phyloP scores from a whole-genome alignment of 2,329 filamentous ascomycete genomes.

The Aspergillus sp. region DNA sequence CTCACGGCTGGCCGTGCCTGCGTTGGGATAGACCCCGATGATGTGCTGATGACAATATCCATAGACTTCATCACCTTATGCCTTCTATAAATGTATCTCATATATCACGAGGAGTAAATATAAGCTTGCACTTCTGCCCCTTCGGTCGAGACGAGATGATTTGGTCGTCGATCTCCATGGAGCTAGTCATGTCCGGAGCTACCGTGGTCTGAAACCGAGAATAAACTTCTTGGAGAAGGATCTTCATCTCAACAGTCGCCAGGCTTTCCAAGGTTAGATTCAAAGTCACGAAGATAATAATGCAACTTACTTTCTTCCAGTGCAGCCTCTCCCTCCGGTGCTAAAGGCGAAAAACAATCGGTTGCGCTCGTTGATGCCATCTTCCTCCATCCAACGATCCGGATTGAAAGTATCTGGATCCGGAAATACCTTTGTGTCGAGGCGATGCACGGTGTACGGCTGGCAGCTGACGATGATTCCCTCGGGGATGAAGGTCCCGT shows the following conservation, averaged over 20 bases:
- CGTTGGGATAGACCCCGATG: not conserved
- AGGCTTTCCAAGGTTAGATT: slow-evolving; percentile 45
- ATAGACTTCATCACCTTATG: too few species aligned
- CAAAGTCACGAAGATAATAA: not conserved
- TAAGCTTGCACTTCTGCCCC: slow-evolving; percentile 60
- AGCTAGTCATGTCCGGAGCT: slow-evolving; percentile 56
- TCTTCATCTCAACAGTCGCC: slow-evolving; percentile 69
- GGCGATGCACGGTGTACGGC: slow-evolving; percentile 41
- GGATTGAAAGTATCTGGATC: slow-evolving; percentile 34
- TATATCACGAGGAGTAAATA: slow-evolving; percentile 18
- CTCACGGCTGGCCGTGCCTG: not conserved
- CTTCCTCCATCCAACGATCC: slow-evolving; percentile 41
- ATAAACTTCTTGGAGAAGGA: slow-evolving; percentile 64
- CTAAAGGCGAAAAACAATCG: slow-evolving; percentile 67
- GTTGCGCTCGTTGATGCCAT: slow-evolving; percentile 43
- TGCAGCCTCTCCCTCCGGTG: slow-evolving; percentile 64
- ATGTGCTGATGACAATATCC: not conserved
- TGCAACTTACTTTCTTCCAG: slow-evolving; percentile 54
- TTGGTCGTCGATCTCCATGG: slow-evolving; percentile 68
- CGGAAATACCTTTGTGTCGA: slow-evolving; percentile 32
- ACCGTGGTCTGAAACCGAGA: slow-evolving; percentile 56
- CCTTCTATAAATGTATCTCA: not conserved
- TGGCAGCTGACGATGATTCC: slow-evolving; percentile 43
- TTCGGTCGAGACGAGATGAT: slow-evolving; percentile 66
- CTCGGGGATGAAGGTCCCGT: slow-evolving; percentile 37